Percentiles rank a stretch among this genome's conserved stretches.
phyloP scores from a whole-genome alignment of 163 green algal species.

The Chlamydomonas reinhardtii region DNA sequence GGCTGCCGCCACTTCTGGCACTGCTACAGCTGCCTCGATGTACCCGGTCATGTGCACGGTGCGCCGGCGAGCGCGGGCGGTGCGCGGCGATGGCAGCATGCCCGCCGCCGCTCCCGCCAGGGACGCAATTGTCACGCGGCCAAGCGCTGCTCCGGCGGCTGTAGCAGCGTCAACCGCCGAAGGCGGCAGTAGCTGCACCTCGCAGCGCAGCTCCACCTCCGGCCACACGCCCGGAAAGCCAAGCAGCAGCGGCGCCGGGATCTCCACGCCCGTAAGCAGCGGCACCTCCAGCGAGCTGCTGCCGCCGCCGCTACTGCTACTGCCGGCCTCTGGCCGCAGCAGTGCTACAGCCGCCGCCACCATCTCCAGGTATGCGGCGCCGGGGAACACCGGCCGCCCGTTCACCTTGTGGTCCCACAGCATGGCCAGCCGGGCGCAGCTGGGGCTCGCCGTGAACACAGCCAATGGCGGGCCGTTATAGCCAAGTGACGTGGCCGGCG shows the following conservation, averaged over 20 bases:
- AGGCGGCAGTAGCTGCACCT: no score
- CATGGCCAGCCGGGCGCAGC: constrained; percentile 53
- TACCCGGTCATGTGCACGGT: no score
- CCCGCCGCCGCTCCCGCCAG: background rate
- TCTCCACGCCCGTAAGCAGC: constrained; percentile 55
- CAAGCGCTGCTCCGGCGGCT: no score
- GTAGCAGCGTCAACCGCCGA: no score
- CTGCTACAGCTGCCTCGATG: no score
- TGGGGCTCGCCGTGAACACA: constrained; percentile 42
- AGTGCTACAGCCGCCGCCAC: constrained; percentile 64
- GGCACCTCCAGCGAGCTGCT: background rate
- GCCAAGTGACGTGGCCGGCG: no score
- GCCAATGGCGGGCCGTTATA: background rate
- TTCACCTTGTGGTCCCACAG: constrained; percentile 81
- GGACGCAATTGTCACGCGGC: background rate
- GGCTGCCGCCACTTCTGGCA: no score
- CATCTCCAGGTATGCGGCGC: constrained; percentile 77
- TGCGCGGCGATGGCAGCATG: no score
- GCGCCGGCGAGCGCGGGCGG: no score
- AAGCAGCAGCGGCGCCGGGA: constrained; percentile 71
- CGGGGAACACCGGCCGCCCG: constrained; percentile 68
- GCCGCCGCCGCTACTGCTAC: constrained; percentile 14
- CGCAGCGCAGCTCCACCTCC: no score
- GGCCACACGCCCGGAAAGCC: no score
- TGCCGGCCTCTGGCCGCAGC: constrained; percentile 40